These are phyloP conservation scores for Laguncularia racemosa DNA, from an alignment of 345 rosid genomes.

Conservation along the genomic window DNA sequence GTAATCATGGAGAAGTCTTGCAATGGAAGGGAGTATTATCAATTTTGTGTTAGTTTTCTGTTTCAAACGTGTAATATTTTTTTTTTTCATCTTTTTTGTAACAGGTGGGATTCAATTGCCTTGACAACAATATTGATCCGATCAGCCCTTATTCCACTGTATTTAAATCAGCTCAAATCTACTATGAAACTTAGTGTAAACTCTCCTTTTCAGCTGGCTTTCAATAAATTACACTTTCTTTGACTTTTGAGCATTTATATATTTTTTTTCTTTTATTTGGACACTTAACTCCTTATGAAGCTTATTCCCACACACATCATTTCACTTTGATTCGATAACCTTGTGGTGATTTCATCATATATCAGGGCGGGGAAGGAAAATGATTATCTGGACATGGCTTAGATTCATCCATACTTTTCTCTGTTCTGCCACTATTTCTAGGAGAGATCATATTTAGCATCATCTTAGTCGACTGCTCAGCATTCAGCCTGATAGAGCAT, in stretches of 20 bases:
- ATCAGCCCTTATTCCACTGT: conserved; percentile 34
- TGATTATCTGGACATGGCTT: too few species aligned
- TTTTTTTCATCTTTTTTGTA: background rate
- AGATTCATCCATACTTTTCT: too few species aligned
- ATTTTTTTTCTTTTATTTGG: background rate
- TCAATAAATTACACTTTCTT: background rate
- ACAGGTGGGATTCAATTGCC: conserved; percentile 49
- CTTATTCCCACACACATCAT: too few species aligned
- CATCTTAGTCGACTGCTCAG: too few species aligned
- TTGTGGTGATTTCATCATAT: too few species aligned
- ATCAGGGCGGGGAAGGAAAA: too few species aligned
- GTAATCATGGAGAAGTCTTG: too few species aligned
- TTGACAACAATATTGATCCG: conserved; percentile 41
- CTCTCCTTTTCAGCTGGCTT: background rate
- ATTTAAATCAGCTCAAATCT: conserved; percentile 35
- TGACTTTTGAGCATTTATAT: background rate
- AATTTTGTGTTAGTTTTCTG: background rate
- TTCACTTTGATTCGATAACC: too few species aligned
- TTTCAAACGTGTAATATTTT: background rate
- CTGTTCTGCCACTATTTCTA: too few species aligned
- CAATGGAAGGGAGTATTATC: background rate
- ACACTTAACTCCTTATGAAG: too few species aligned
- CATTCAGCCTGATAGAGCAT: too few species aligned
- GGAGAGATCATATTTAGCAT: too few species aligned
- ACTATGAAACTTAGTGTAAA: conserved; percentile 36